Evolutionary conservation across 1,284 basidiomycete species (phyloP), one percentile per base, ranked within the genome.

Genomic region (Trichosporon sp.): DNA sequence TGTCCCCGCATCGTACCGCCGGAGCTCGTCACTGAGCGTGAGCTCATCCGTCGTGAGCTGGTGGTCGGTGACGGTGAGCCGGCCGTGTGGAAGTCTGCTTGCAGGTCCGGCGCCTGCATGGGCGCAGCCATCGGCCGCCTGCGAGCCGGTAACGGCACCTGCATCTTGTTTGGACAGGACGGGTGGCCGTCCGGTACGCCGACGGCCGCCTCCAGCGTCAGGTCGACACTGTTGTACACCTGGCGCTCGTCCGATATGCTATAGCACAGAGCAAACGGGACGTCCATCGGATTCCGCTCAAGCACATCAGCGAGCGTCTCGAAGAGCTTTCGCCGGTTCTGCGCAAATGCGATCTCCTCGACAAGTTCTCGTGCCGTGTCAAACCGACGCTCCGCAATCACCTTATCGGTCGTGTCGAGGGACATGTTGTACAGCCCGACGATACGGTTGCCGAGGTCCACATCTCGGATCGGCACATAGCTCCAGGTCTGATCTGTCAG

Each of bases 391-490:
- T 65, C 58, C 1, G 65, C 60, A 0, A 72, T 36, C 4, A 70
- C 66, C 7, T 65, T 52, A 1, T 44, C 59, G 0, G 71, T 72
- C 6, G 64, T 69, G 19, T 69, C 68, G 21, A 60, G 36, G 1
- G 66, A 65, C 19, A 66, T 66, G 37, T 69, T 72, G 63, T 63
- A 72, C 3, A 70, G 31, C 11, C 69, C 67, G 4, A 63, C 25
- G 2, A 69, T 29, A 16, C 27, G 63, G 25, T 65, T 59, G 6
- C 71, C 69, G 19, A 65, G 67, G 27, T 49, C 21, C 10, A 19
- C 13, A 21, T 58, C 70, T 3, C 54, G 46, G 52, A 79, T 73
- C 7, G 77, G 77, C 2, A 74, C 69, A 23, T 69, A 73, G 40
- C 74, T 69, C 70, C 71, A 79, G 25, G 69, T 68, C 49, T 54